phyloP scores from a whole-genome alignment of 768 basidiomycete species.

The Mycena rebaudengoi region DNA sequence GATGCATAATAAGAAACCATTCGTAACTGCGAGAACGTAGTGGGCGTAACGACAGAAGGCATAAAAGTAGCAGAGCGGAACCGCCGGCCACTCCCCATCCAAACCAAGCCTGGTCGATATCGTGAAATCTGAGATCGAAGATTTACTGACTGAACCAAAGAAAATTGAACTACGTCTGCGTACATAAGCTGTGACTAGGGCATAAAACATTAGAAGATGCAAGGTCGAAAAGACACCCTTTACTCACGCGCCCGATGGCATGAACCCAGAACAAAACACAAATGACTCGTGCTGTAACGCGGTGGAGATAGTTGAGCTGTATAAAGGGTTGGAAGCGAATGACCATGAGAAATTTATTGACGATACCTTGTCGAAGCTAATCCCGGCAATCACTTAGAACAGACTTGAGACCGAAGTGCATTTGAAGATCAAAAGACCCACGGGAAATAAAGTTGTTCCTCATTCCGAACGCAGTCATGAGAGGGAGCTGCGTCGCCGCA shows the following conservation, averaged over 20 bases:
- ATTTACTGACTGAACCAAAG: too few relatives aligned
- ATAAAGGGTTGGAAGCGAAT: background rate
- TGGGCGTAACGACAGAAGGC: conserved; percentile 44
- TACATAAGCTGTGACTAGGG: too few relatives aligned
- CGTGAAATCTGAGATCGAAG: too few relatives aligned
- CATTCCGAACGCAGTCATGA: conserved; percentile 55
- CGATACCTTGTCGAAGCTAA: conserved; percentile 38
- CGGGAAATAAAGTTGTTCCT: conserved; percentile 59
- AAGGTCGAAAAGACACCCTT: too few relatives aligned
- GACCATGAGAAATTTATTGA: background rate
- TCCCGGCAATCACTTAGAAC: conserved; percentile 46
- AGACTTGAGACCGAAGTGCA: background rate
- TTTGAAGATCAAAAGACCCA: conserved; percentile 23
- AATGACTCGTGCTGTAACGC: conserved; percentile 48
- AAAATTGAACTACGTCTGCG: too few relatives aligned
- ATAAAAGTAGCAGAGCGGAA: conserved; percentile 40
- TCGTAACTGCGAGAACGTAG: conserved; percentile 48
- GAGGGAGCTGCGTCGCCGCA: conserved; percentile 48
- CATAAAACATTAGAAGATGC: too few relatives aligned
- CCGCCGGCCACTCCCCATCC: conserved; percentile 29
- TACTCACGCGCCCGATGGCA: conserved; percentile 36
- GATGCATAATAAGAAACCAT: conserved; percentile 49
- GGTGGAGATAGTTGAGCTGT: conserved; percentile 45
- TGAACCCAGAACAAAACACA: conserved; percentile 51
- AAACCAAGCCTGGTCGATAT: conserved; percentile 16